Base-by-base conservation (phyloP, 169 alveolate genomes). In the Theileria sp. region DNA sequence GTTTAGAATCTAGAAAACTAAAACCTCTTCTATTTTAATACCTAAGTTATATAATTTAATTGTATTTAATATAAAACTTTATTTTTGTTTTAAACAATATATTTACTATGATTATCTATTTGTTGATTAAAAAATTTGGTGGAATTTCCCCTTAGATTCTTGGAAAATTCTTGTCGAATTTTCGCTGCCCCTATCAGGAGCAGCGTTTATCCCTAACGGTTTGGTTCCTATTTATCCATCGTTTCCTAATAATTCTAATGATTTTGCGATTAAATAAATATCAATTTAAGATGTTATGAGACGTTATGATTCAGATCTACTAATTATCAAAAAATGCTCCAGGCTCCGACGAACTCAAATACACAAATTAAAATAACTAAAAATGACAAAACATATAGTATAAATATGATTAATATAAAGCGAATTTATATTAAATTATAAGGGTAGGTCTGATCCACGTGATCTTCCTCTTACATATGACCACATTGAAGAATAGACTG, bases 401-500 rank as follows among this genome's bases (percentile, higher is more conserved):
- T 4, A 64, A 19, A 64, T 15, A 64, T 15, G 0, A 7, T 4
- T 38, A 25, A 23, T 38, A 25, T n/a, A 64, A 15, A 64, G 12
- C 9, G 32, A 64, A 64, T 17, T 38, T 26, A 64, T 51, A 69
- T 69, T 15, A 69, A 25, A 44, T 77, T 51, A 77, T n/a, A 77
- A 36, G 34, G 84, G 84, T 36, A 77, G 83, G 19, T 50, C 84
- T n/a, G 70, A 58, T 9, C 32, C 32, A 26, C 77, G 76, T 60
- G 51, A 58, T 80, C 70, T 58, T 58, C 81, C 85, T 75, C 49
- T 83, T 1, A 83, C 69, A 54, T 74, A 83, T 19, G 80, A 70
- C 91, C 91, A 85, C 25, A 79, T 8, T 9, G 87, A 71, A 23
- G 87, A 71, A 60, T 85, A 85, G 77, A 85, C 62, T 56, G 77